These are phyloP conservation scores for Lepraria neglecta DNA, from an alignment of 495 filamentous ascomycete species.

Conservation along the genomic window DNA sequence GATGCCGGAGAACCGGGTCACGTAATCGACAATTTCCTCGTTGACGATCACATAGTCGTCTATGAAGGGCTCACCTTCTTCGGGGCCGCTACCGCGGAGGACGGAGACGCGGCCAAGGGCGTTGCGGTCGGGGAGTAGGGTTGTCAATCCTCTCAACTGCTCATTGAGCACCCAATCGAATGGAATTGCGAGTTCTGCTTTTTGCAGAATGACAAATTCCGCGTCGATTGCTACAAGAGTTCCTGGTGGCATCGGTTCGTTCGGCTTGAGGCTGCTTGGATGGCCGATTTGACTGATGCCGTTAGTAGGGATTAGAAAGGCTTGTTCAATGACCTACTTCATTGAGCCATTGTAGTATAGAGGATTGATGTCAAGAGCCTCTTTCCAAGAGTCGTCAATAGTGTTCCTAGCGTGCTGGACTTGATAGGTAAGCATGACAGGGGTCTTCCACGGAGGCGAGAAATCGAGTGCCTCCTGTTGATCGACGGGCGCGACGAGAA, in stretches of 20 bases:
- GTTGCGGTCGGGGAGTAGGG: slow-evolving; percentile 74
- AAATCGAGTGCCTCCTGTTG: slow-evolving; percentile 81
- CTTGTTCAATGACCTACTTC: slow-evolving; percentile 43
- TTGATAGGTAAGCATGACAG: slow-evolving; percentile 81
- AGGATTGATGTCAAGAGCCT: slow-evolving; percentile 69
- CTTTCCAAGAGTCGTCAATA: slow-evolving; percentile 81
- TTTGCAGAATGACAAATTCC: slow-evolving; percentile 86
- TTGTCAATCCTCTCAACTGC: slow-evolving; percentile 26
- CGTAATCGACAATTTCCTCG: slow-evolving; percentile 90
- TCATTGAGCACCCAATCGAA: slow-evolving; percentile 46
- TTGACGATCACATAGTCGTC: slow-evolving; percentile 93
- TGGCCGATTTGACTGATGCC: slow-evolving; percentile 29
- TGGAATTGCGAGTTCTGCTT: slow-evolving; percentile 88
- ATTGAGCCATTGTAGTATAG: slow-evolving; percentile 68
- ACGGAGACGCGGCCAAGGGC: slow-evolving; percentile 86
- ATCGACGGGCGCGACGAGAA: slow-evolving; percentile 74
- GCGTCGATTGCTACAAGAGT: slow-evolving; percentile 86
- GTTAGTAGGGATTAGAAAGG: background rate
- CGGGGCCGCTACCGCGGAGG: slow-evolving; percentile 65
- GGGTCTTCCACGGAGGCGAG: slow-evolving; percentile 74
- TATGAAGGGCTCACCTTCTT: slow-evolving; percentile 80
- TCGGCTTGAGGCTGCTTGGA: slow-evolving; percentile 50
- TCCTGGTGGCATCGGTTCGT: slow-evolving; percentile 54
- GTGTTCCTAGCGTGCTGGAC: slow-evolving; percentile 63
- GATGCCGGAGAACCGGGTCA: slow-evolving; percentile 90